phyloP scores from a whole-genome alignment of 2,329 filamentous ascomycete genomes.

The Dactylella cylindrospora region DNA sequence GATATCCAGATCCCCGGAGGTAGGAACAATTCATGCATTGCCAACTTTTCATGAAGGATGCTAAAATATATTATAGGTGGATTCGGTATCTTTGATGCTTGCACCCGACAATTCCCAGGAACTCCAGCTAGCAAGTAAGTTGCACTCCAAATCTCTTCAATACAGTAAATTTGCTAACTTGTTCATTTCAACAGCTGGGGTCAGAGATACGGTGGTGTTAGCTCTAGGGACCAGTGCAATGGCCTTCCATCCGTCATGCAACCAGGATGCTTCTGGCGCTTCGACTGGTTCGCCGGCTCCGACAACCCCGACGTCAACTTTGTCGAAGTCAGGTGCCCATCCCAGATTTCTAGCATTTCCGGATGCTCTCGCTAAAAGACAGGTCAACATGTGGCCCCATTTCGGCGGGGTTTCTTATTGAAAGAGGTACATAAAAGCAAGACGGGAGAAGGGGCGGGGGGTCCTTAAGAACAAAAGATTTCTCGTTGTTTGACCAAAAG shows the following conservation, averaged over 20 bases:
- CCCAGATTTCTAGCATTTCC: slow-evolving; percentile 51
- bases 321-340: slow-evolving; percentile 61
- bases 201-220: slow-evolving; percentile 62
- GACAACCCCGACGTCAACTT: slow-evolving; percentile 62
- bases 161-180: slow-evolving; percentile 46
- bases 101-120: slow-evolving; percentile 55
- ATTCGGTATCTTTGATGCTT: slow-evolving; percentile 61
- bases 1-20: slow-evolving; percentile 54
- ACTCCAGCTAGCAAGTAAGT: slow-evolving; percentile 37
- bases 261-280: slow-evolving; percentile 64
- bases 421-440: no score
- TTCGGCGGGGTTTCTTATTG: no score
- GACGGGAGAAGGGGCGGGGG: no score
- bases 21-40: no score
- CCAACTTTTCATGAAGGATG: no score
- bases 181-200: slow-evolving; percentile 59
- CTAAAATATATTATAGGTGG: no score
- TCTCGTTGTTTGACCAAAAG: no score
- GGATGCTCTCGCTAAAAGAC: slow-evolving; percentile 42
- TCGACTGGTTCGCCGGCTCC: slow-evolving; percentile 64
- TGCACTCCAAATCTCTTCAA: background rate
- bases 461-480: no score
- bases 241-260: slow-evolving; percentile 60
- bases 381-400: no score
- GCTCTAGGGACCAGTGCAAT: slow-evolving; percentile 58